These are phyloP conservation scores for Phytophthora sp. DNA, from an alignment of 352 stramenopile genomes.

Conservation along the genomic window DNA sequence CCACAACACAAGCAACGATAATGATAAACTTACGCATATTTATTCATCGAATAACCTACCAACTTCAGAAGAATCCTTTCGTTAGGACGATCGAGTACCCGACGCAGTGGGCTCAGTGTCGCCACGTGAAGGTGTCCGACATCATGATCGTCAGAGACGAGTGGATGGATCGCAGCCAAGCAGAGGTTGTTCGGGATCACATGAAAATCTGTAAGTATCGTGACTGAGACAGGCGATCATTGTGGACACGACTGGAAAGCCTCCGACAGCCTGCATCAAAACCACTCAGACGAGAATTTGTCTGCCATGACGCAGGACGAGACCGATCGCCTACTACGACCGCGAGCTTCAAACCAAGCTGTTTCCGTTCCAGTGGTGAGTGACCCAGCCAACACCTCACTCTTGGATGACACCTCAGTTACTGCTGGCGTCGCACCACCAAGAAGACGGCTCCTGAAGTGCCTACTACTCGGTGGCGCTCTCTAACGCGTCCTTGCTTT, in stretches of 20 bases:
- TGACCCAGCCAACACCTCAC: neutral
- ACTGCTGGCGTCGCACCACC: neutral
- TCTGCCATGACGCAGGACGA: conserved; percentile 20
- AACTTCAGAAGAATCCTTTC: neutral
- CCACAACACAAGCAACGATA: too few relatives aligned
- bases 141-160: conserved; percentile 6
- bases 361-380: neutral
- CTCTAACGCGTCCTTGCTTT: conserved; percentile 18
- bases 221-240: neutral
- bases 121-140: neutral
- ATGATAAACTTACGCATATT: too few relatives aligned
- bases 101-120: neutral
- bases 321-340: conserved; percentile 8
- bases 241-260: conserved; percentile 14
- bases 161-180: conserved; percentile 6
- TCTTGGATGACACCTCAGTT: neutral
- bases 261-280: neutral
- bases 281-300: conserved; percentile 19
- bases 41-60: neutral
- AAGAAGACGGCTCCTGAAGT: conserved; percentile 8
- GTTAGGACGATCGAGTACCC: neutral
- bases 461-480: conserved; percentile 8
- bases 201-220: neutral
- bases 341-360: conserved; percentile 1
- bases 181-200: conserved; percentile 1